These are phyloP conservation scores for Decorospora gaudefroyi DNA, from an alignment of 2,329 filamentous ascomycete genomes.

Conservation along the genomic window DNA sequence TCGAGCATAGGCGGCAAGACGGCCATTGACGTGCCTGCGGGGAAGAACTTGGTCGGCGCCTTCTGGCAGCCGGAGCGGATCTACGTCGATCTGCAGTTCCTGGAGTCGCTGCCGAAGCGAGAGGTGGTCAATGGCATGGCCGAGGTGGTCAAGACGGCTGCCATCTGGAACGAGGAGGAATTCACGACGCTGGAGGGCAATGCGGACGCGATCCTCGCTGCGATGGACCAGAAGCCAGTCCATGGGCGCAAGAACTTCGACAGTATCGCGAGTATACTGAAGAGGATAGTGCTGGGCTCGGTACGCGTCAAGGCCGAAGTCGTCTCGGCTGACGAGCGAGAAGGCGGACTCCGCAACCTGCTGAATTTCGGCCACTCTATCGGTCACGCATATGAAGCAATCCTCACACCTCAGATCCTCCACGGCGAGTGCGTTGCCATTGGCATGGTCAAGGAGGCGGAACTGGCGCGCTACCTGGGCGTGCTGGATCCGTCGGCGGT, in stretches of 20 bases:
- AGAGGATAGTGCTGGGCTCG: slow-evolving; percentile 77
- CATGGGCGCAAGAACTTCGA: slow-evolving; percentile 65
- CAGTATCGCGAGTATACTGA: slow-evolving; percentile 62
- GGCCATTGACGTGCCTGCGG: slow-evolving; percentile 92
- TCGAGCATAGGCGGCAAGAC: slow-evolving; percentile 98
- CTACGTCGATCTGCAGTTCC: slow-evolving; percentile 90
- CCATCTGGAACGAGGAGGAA: slow-evolving; percentile 89
- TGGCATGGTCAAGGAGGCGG: slow-evolving; percentile 97
- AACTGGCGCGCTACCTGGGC: slow-evolving; percentile 86
- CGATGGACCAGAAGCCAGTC: slow-evolving; percentile 66
- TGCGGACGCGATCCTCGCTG: slow-evolving; percentile 73
- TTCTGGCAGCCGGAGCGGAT: slow-evolving; percentile 97
- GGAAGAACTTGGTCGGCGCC: slow-evolving; percentile 93
- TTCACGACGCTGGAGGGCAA: slow-evolving; percentile 84
- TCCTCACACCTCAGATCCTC: slow-evolving; percentile 90
- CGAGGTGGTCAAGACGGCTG: slow-evolving; percentile 95
- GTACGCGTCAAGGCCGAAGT: slow-evolving; percentile 93
- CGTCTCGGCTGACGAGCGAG: slow-evolving; percentile 90
- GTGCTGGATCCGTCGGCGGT: slow-evolving; percentile 85
- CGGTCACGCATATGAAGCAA: slow-evolving; percentile 93
- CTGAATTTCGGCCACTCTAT: slow-evolving; percentile 99
- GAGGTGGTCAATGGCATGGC: slow-evolving; percentile 99
- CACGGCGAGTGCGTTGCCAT: slow-evolving; percentile 97
- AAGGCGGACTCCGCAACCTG: slow-evolving; percentile 90
- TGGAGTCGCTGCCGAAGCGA: slow-evolving; percentile 84